phyloP scores from a whole-genome alignment of 2,329 filamentous ascomycete genomes.

The Botryotinia calthae region DNA sequence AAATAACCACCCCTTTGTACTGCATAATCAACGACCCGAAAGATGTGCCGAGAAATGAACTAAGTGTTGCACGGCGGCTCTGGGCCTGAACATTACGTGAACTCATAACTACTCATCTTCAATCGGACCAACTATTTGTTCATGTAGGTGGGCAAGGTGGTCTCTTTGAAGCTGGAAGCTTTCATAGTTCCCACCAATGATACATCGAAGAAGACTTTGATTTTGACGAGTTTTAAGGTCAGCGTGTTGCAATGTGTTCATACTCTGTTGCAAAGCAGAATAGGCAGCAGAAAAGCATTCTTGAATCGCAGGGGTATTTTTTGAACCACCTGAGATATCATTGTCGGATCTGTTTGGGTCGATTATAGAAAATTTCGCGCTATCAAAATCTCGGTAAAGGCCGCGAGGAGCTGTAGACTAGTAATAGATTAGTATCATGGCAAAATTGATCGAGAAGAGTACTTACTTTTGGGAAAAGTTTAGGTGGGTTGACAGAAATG shows the following conservation, averaged over 20 bases:
- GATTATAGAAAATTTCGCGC: slow-evolving; percentile 76
- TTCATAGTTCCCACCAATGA: slow-evolving; percentile 77
- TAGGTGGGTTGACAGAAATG: slow-evolving; percentile 73
- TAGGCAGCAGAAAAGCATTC: slow-evolving; percentile 67
- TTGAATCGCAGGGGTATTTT: slow-evolving; percentile 65
- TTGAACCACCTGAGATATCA: slow-evolving; percentile 86
- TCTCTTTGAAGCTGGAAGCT: slow-evolving; percentile 68
- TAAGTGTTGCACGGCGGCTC: background rate
- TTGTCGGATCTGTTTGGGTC: slow-evolving; percentile 85
- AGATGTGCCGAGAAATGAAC: background rate
- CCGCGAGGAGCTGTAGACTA: slow-evolving; percentile 36
- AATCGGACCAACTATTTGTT: slow-evolving; percentile 31
- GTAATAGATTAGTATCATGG: slow-evolving; percentile 7
- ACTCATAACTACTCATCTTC: slow-evolving; percentile 17
- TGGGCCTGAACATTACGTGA: background rate
- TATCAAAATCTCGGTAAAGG: slow-evolving; percentile 50
- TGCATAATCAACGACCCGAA: slow-evolving; percentile 8
- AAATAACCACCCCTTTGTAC: slow-evolving; percentile 5
- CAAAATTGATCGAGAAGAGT: background rate
- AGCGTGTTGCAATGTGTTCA: slow-evolving; percentile 49
- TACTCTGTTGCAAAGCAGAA: slow-evolving; percentile 53
- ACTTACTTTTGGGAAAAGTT: slow-evolving; percentile 73
- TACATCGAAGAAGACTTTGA: slow-evolving; percentile 59
- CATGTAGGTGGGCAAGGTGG: slow-evolving; percentile 41
- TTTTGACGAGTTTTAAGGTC: slow-evolving; percentile 31